Percentiles rank a stretch among this genome's conserved stretches.
Evolutionary conservation across 495 filamentous ascomycete genomes (phyloP).

Genomic region (Choiromyces venosus): DNA sequence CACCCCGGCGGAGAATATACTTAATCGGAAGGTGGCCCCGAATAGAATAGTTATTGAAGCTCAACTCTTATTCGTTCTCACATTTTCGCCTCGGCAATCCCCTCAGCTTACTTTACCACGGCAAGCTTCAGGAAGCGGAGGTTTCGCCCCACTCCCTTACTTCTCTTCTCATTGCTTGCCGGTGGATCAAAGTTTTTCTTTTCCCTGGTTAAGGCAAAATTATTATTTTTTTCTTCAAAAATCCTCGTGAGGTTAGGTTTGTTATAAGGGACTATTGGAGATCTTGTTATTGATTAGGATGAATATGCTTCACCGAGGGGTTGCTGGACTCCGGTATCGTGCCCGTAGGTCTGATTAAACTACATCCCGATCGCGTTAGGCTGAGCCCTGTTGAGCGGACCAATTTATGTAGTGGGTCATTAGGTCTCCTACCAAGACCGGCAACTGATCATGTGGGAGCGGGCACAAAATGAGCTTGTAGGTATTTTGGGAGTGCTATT

Average conservation of each 20-base stretch:
- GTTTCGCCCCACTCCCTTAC: neutral
- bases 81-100: neutral
- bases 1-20: neutral
- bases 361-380: neutral
- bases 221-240: neutral
- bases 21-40: neutral
- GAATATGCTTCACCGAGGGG: neutral
- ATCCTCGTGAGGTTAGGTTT: neutral
- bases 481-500: neutral
- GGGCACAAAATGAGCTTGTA: neutral
- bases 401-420: neutral
- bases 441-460: neutral
- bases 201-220: neutral
- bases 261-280: neutral
- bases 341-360: neutral
- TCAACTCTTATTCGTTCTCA: neutral
- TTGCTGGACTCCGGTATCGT: neutral
- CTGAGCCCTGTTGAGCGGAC: neutral
- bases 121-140: neutral
- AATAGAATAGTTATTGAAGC: neutral
- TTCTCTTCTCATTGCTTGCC: neutral
- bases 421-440: neutral
- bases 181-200: neutral
- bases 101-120: neutral
- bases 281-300: neutral